Base-by-base conservation (phyloP, 306 rosid genomes). In the Bauhinia variegata region DNA sequence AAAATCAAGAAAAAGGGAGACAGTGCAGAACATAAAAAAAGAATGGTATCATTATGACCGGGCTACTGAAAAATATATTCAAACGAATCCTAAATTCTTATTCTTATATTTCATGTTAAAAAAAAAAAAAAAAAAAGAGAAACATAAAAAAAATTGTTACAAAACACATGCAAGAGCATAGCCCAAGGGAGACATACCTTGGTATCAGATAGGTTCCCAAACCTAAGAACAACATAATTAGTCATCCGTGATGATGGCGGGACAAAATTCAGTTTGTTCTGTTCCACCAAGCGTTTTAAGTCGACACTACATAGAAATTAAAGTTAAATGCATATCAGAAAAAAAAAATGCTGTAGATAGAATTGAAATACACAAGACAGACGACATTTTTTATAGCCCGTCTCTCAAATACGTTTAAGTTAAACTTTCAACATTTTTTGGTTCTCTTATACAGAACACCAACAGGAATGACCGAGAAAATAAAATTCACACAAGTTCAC, bases 171-270 rank as follows among this genome's bases (percentile, higher is more conserved):
- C 7, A 46, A 12, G 5, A 53, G 61, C 55, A 75, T 53, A 55
- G 64, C 7, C 28, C 28, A 43, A 59, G 42, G 39, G 56, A 51
- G 53, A 59, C 90, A 70, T 75, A 93, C 99, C 82, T 60, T 68
- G 62, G 83, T 63, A 71, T 73, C 71, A 31, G 75, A 63, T 36
- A 85, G 83, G 75, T 86, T 79, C 12, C 96, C 99, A 53, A 93
- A 93, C 85, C 77, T 90, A 58, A 93, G 85, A 71, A 93, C 83
- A 12, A 93, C 82, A 57, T 93, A 93, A 72, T 93, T 93, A 38
- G 99, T 93, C 97, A 87, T 93, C 0, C 99, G 74, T 12, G 99
- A 90, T 0, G 96, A 70, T 51, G 99, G 96, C 6, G 89, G 88
- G 65, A 90, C 91, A 61, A 95, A 86, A 80, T 90, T 88, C 37